Percentiles rank a stretch among this genome's conserved stretches.
These are phyloP conservation scores for Colletotrichum tamarilloi DNA, from an alignment of 2,329 filamentous ascomycete genomes.

Conservation along the genomic window DNA sequence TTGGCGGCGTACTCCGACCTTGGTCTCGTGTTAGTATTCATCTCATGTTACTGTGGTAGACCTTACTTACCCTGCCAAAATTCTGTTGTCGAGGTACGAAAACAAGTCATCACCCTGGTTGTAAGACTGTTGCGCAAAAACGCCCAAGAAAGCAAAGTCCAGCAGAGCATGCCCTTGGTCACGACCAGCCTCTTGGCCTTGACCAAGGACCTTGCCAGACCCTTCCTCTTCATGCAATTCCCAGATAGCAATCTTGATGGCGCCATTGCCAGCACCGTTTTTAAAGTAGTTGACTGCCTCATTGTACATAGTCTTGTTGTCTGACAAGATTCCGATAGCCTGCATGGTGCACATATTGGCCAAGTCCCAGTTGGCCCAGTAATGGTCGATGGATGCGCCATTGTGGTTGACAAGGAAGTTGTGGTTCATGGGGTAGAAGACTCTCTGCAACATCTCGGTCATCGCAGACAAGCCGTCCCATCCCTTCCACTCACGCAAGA, in stretches of 20 bases:
- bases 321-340: constrained; percentile 54
- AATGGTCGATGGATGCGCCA: constrained; percentile 46
- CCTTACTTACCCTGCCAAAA: constrained; percentile 47
- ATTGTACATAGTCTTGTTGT: constrained; percentile 53
- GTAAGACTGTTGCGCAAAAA: constrained; percentile 53
- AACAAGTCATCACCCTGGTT: constrained; percentile 57
- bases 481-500: constrained; percentile 48
- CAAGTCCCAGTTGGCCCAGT: constrained; percentile 58
- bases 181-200: constrained; percentile 54
- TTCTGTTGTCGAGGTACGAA: constrained; percentile 44
- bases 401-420: constrained; percentile 52
- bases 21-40: constrained; percentile 9
- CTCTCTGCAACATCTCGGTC: constrained; percentile 45
- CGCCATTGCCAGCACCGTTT: constrained; percentile 50
- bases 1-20: constrained; percentile 51
- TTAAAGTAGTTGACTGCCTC: constrained; percentile 53
- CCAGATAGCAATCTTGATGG: constrained; percentile 47
- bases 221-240: constrained; percentile 44
- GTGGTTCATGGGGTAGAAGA: constrained; percentile 52
- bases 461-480: constrained; percentile 44
- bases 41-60: constrained; percentile 1
- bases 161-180: constrained; percentile 58
- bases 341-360: constrained; percentile 54
- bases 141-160: constrained; percentile 51
- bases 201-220: constrained; percentile 45